A percentile compares a stretch with the other conserved stretches of the same genome.
Evolutionary conservation across 2,329 filamentous ascomycete species (phyloP).

Genomic region (Albifimbria verrucaria): DNA sequence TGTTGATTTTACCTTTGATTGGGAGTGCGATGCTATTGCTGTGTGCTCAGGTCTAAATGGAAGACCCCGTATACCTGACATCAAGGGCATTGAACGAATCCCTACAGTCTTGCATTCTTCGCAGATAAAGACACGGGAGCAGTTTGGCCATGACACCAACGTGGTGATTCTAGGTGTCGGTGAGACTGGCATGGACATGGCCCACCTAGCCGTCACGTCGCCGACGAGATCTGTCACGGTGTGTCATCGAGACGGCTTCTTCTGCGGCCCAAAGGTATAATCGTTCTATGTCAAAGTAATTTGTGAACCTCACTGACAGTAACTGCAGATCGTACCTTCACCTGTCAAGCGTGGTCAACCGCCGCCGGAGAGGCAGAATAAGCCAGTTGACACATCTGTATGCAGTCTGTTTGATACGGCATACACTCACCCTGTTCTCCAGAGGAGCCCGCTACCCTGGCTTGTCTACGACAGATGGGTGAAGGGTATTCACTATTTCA

Average conservation of each 20-base stretch:
- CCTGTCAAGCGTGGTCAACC: slow-evolving; percentile 9
- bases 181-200: slow-evolving; percentile 44
- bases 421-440: slow-evolving; percentile 44
- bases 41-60: slow-evolving; percentile 43
- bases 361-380: slow-evolving; percentile 25
- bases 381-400: slow-evolving; percentile 43
- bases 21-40: slow-evolving; percentile 42
- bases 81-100: slow-evolving; percentile 35
- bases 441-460: slow-evolving; percentile 41
- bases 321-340: slow-evolving; percentile 22
- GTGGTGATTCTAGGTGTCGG: slow-evolving; percentile 42
- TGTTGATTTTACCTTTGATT: slow-evolving; percentile 9
- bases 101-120: slow-evolving; percentile 40
- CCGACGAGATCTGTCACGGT: slow-evolving; percentile 38
- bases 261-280: slow-evolving; percentile 40
- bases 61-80: slow-evolving; percentile 32
- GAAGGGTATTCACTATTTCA: slow-evolving; percentile 37
- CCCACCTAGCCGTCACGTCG: slow-evolving; percentile 41
- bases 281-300: too few relatives aligned
- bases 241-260: slow-evolving; percentile 43
- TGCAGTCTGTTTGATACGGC: slow-evolving; percentile 50
- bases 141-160: slow-evolving; percentile 36
- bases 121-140: slow-evolving; percentile 34
- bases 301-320: too few relatives aligned
- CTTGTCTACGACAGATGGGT: slow-evolving; percentile 43